Conservation (phyloP, 139 green algal genomes). For the Pseudopediastrum boryanum region DNA sequence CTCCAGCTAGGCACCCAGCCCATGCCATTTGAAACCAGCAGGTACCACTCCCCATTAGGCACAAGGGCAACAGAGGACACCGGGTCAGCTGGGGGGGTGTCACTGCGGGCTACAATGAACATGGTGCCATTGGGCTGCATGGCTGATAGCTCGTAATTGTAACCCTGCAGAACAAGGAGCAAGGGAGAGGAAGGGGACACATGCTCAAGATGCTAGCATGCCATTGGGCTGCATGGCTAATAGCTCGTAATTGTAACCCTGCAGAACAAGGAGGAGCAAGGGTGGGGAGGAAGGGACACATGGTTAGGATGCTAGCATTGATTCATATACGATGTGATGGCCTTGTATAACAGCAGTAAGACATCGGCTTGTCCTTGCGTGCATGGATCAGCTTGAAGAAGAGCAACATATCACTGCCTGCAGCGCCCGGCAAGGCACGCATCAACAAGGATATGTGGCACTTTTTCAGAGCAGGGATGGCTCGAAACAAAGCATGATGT, state of each 20-base stretch:
- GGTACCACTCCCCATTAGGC: conserved; percentile 33
- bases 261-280: background rate
- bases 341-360: too few species aligned
- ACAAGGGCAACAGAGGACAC: background rate
- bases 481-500: too few species aligned
- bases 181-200: too few species aligned
- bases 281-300: too few species aligned
- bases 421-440: too few species aligned
- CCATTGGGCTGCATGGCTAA: conserved; percentile 10
- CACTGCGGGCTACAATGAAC: background rate
- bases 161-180: conserved; percentile 6
- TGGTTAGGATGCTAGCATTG: too few species aligned
- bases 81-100: background rate
- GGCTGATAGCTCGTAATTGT: conserved; percentile 23
- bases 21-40: conserved; percentile 4
- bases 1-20: conserved; percentile 41
- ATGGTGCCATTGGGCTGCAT: background rate
- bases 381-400: too few species aligned
- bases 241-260: conserved; percentile 28
- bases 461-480: too few species aligned
- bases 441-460: too few species aligned
- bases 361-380: too few species aligned
- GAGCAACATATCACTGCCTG: too few species aligned
- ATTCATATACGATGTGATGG: too few species aligned
- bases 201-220: background rate